Evolutionary conservation across 1,139 yeast genomes (phyloP).

Genomic region (Kluyveromyces sp.): DNA sequence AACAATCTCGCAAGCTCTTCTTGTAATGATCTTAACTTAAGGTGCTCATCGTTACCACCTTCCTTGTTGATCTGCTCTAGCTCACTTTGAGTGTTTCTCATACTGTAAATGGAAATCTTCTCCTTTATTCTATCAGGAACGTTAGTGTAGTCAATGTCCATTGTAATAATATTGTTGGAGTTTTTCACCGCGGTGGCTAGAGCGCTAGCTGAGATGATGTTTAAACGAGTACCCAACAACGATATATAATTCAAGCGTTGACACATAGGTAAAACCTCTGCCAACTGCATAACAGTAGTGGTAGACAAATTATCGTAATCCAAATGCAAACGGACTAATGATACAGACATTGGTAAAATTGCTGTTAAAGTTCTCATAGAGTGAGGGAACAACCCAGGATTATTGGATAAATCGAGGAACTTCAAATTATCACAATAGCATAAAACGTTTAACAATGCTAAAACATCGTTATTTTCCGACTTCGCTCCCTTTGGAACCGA

Average conservation of each 20-base stretch:
- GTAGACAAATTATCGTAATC: conserved; percentile 50
- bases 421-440: conserved; percentile 46
- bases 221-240: conserved; percentile 50
- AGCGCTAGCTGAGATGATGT: conserved; percentile 46
- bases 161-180: conserved; percentile 48
- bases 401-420: conserved; percentile 63
- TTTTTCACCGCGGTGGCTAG: conserved; percentile 50
- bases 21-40: conserved; percentile 26
- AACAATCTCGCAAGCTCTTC: conserved; percentile 30
- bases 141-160: conserved; percentile 54
- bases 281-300: conserved; percentile 43
- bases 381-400: conserved; percentile 49
- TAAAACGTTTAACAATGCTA: conserved; percentile 27
- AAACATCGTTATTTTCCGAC: conserved; percentile 25
- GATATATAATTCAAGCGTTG: conserved; percentile 51
- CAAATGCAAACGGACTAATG: conserved; percentile 49
- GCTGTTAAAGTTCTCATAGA: conserved; percentile 35
- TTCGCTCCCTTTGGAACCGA: conserved; percentile 28
- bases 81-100: conserved; percentile 59
- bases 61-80: conserved; percentile 16
- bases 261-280: conserved; percentile 58
- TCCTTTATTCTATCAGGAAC: conserved; percentile 47
- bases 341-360: conserved; percentile 52
- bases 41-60: conserved; percentile 6
- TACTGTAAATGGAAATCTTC: conserved; percentile 55